Evolutionary conservation across 345 rosid genomes (phyloP).

Genomic region (Dipteronia sinensis): DNA sequence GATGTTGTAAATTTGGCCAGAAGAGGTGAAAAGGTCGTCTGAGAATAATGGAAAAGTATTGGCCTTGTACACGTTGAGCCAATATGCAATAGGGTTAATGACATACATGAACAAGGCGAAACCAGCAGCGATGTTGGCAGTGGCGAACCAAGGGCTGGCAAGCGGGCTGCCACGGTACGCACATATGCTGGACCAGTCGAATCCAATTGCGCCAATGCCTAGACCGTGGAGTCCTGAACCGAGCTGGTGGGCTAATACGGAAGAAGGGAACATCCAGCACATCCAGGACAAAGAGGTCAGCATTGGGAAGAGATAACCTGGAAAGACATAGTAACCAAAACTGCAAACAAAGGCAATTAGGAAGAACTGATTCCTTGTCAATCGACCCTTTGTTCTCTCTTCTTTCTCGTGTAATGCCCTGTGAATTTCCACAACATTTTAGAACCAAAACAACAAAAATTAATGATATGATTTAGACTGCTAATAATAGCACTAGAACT

Average conservation of each 20-base stretch:
- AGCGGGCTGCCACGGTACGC: slow-evolving; percentile 69
- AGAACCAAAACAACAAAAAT: neutral
- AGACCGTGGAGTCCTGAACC: slow-evolving; percentile 71
- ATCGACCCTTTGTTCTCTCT: slow-evolving; percentile 40
- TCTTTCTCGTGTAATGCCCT: slow-evolving; percentile 70
- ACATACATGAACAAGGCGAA: slow-evolving; percentile 50
- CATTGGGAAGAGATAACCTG: slow-evolving; percentile 61
- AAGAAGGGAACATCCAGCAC: slow-evolving; percentile 63
- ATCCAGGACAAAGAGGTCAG: slow-evolving; percentile 60
- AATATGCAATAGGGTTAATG: slow-evolving; percentile 52
- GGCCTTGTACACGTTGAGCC: slow-evolving; percentile 55
- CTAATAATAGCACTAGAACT: too few species aligned
- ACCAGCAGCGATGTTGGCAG: slow-evolving; percentile 66
- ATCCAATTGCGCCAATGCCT: slow-evolving; percentile 56
- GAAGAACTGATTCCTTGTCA: slow-evolving; percentile 63
- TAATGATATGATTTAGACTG: too few species aligned
- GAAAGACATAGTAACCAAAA: slow-evolving; percentile 60
- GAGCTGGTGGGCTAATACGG: slow-evolving; percentile 58
- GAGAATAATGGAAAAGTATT: slow-evolving; percentile 71
- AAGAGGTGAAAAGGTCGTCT: slow-evolving; percentile 51
- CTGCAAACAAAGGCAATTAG: slow-evolving; percentile 56
- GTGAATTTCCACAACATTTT: slow-evolving; percentile 13
- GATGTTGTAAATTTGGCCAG: slow-evolving; percentile 55
- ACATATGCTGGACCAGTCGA: slow-evolving; percentile 71
- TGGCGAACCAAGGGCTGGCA: slow-evolving; percentile 80